Percentiles rank a stretch among this genome's conserved stretches.
Evolutionary conservation across 2,329 filamentous ascomycete genomes (phyloP).

Genomic region (Podosphaera xanthii): DNA sequence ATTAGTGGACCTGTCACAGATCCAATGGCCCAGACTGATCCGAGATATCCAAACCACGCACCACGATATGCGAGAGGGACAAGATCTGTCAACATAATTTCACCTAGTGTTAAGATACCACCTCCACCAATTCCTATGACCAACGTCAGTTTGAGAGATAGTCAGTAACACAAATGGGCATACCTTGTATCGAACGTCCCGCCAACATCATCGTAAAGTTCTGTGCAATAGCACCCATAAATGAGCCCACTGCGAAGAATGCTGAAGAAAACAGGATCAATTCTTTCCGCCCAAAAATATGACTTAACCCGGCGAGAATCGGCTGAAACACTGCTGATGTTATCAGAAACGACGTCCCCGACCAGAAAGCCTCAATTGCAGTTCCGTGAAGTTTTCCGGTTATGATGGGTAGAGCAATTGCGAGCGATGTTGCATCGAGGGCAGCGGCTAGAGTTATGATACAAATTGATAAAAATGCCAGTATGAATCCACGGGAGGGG

Average conservation of each 20-base stretch:
- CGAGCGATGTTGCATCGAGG: conserved; percentile 41
- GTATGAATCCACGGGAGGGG: conserved; percentile 8
- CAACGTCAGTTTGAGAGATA: too few species aligned
- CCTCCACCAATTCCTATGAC: conserved; percentile 22
- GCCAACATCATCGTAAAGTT: conserved; percentile 19
- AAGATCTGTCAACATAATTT: conserved; percentile 24
- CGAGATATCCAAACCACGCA: conserved; percentile 15
- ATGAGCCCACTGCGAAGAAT: conserved; percentile 20
- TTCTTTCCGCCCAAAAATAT: conserved; percentile 20
- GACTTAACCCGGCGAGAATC: conserved; percentile 18
- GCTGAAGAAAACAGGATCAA: conserved; percentile 8
- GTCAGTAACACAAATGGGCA: neutral
- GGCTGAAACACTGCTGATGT: conserved; percentile 39
- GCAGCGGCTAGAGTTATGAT: conserved; percentile 37
- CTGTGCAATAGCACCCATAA: conserved; percentile 18
- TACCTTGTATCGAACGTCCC: conserved; percentile 23
- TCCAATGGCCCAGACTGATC: conserved; percentile 29
- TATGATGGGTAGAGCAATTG: conserved; percentile 34
- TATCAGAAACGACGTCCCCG: conserved; percentile 46
- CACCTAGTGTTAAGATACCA: conserved; percentile 24
- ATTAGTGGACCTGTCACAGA: conserved; percentile 28
- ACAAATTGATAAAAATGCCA: conserved; percentile 12
- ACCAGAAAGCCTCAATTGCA: conserved; percentile 45
- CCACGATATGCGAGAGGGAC: conserved; percentile 22
- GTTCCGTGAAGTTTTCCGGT: conserved; percentile 26